Evolutionary conservation across 192 early-diverging fungal genomes (phyloP).

Genomic region (Backusella tarrabulga): DNA sequence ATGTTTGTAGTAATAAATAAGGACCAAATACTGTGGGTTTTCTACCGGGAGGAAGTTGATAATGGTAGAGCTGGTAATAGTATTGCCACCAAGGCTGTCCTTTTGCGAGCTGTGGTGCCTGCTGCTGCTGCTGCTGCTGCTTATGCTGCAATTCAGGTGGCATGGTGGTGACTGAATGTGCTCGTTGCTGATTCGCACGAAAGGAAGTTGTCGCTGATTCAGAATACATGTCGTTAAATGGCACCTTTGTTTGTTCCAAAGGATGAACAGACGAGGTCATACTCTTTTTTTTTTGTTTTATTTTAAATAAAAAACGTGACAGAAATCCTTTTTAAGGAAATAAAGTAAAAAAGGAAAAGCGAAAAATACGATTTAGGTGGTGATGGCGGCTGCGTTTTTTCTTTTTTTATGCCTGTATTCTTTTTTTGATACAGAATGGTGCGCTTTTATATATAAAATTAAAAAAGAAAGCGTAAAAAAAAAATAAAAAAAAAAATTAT

Average conservation of each 20-base stretch:
- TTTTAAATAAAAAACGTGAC: conserved; percentile 5
- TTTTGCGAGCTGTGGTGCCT: conserved; percentile 20
- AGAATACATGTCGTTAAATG: conserved; percentile 11
- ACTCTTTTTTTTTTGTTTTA: conserved; percentile 2
- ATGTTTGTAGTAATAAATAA: conserved; percentile 92
- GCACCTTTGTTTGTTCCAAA: conserved; percentile 17
- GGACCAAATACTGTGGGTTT: conserved; percentile 78
- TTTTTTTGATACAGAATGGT: background rate
- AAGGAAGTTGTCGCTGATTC: conserved; percentile 3
- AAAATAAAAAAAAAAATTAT: background rate
- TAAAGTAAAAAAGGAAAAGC: background rate
- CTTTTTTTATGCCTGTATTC: background rate
- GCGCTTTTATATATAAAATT: background rate
- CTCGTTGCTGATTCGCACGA: conserved; percentile 50
- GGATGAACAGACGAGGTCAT: conserved; percentile 15
- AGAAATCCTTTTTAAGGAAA: conserved; percentile 12
- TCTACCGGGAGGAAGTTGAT: conserved; percentile 34
- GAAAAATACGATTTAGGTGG: conserved; percentile 10
- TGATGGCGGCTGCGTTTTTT: background rate
- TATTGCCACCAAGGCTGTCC: conserved; percentile 37
- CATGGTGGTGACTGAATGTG: conserved; percentile 45
- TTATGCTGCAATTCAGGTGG: conserved; percentile 28
- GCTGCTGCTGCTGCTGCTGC: conserved; percentile 13
- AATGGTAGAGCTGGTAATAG: conserved; percentile 28
- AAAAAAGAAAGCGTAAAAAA: background rate